A percentile compares a stretch with the other conserved stretches of the same genome.
These are phyloP conservation scores for Coniferiporia sulphurascens DNA, from an alignment of 1,284 basidiomycete genomes.

Conservation along the genomic window DNA sequence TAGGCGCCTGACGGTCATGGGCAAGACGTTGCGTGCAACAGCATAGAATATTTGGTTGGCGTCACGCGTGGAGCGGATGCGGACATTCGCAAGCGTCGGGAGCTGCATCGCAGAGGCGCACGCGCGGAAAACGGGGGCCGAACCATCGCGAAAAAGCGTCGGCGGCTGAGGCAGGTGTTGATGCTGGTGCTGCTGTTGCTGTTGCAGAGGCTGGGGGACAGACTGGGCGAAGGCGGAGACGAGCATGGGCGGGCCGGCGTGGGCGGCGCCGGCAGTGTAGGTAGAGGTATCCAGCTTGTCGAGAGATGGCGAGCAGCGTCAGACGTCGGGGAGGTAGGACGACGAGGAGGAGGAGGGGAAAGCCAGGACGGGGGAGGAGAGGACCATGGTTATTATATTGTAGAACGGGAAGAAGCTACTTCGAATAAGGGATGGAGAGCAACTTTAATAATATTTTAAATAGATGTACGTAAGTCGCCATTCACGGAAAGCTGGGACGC, in stretches of 20 bases:
- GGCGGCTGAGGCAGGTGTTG: background rate
- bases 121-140: slow-evolving; percentile 21
- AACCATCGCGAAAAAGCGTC: slow-evolving; percentile 13
- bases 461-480: background rate
- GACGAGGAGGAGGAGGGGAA: background rate
- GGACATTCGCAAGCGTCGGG: slow-evolving; percentile 67
- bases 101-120: slow-evolving; percentile 46
- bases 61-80: slow-evolving; percentile 72
- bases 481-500: too few relatives aligned
- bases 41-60: slow-evolving; percentile 75
- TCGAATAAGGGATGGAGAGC: background rate
- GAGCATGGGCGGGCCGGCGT: background rate
- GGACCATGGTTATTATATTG: background rate
- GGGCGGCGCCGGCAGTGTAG: background rate
- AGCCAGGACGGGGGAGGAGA: background rate
- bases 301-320: background rate
- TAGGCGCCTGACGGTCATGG: slow-evolving; percentile 71
- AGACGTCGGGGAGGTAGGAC: background rate
- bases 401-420: background rate
- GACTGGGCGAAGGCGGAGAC: background rate
- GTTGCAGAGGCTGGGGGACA: background rate
- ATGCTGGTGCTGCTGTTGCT: background rate
- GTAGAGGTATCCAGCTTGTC: background rate
- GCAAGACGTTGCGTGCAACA: slow-evolving; percentile 60
- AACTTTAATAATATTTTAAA: background rate